Base-by-base conservation (phyloP, 768 basidiomycete genomes). In the Vararia minispora region DNA sequence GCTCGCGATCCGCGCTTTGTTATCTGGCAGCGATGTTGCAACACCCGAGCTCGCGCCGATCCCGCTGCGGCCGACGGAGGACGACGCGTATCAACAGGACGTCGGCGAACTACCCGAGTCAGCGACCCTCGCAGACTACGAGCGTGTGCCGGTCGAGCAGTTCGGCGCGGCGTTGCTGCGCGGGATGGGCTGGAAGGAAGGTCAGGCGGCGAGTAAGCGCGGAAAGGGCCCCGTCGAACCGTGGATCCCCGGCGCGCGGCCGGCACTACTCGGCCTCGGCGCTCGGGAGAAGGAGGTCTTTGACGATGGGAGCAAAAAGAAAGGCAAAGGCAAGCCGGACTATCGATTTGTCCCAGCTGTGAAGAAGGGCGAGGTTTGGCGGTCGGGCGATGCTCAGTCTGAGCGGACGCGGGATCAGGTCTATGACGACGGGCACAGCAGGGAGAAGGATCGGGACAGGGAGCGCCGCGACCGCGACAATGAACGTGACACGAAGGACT, bases 151-250 rank as follows among this genome's bases (percentile, higher is more conserved):
- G 0, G 79, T 99, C 12, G 79, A 83, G 5, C 82, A 87, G 40
- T 99, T 98, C 48, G 94, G 95, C 5, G 79, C 84, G 4, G 95
- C 95, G 6, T 71, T 98, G 49, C 66, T 95, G 4, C 73, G 91
- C 31, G 94, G 94, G 0, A 98, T 98, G 95, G 92, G 92, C 2
- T 97, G 90, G 90, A 85, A 85, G 43, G 78, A 84, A 25, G 83
- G 85, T 1, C 71, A 71, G 3, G 76, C 79, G 4, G 86, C 85
- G 3, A 68, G 77, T 17, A 66, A 72, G 30, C 76, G 47, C 40
- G 58, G 58, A 36, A 64, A 73, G 43, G 83, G 76, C 2, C 55
- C 76, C 12, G 67, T 74, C 2, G 76, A 89, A 48, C 81, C 91
- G 2, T 91, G 88, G 55, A 60, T 92, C 0, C 95, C 95, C 0